phyloP scores from a whole-genome alignment of 2,329 filamentous ascomycete genomes.

The Immersiporthe knoxdaviesiana region DNA sequence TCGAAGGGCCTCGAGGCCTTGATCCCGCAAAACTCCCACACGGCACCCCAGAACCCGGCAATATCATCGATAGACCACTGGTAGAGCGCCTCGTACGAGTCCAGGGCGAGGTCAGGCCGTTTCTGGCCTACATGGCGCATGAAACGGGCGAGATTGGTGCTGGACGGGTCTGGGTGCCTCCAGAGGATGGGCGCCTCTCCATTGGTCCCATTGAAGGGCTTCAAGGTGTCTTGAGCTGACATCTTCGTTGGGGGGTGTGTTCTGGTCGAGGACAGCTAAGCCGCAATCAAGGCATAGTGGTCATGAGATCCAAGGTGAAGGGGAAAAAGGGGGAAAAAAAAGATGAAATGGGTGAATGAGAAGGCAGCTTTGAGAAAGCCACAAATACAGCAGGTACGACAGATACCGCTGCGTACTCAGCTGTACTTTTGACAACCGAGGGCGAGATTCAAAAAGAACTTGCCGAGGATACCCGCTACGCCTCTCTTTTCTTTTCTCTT shows the following conservation, averaged over 20 bases:
- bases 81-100: slow-evolving; percentile 77
- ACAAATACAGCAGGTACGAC: neutral
- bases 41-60: slow-evolving; percentile 78
- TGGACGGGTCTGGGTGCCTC: slow-evolving; percentile 68
- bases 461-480: neutral
- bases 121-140: slow-evolving; percentile 70
- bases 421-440: too few relatives aligned
- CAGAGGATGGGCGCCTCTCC: slow-evolving; percentile 54
- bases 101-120: slow-evolving; percentile 55
- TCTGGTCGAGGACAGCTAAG: neutral
- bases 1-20: slow-evolving; percentile 66
- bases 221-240: neutral
- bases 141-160: slow-evolving; percentile 74
- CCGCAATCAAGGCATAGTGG: neutral
- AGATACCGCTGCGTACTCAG: neutral
- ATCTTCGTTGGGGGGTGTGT: neutral
- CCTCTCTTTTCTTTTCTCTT: too few relatives aligned
- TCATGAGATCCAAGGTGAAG: neutral
- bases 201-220: slow-evolving; percentile 41
- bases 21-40: slow-evolving; percentile 83
- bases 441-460: neutral
- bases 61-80: slow-evolving; percentile 82
- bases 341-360: neutral
- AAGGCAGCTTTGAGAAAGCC: neutral
- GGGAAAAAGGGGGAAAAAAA: too few relatives aligned